Conservation (phyloP, 2,329 filamentous ascomycete species). For the Ophiocordyceps australis region DNA sequence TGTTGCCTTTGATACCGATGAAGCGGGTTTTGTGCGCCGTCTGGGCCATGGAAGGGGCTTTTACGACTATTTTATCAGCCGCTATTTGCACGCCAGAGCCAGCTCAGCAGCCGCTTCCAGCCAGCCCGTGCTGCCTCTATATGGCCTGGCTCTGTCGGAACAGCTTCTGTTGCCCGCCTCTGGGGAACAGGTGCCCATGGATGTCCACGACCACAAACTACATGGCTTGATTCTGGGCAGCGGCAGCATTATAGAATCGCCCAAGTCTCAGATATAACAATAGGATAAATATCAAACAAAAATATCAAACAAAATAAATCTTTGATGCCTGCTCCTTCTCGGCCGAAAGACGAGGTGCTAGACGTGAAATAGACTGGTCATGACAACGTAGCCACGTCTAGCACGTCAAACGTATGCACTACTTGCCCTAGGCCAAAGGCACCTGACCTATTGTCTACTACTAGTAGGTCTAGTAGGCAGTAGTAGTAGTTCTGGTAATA, state of each 20-base stretch:
- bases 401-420: too few species aligned
- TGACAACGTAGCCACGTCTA: too few species aligned
- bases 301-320: too few species aligned
- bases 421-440: too few species aligned
- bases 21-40: constrained; percentile 41
- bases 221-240: constrained; percentile 61
- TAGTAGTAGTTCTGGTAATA: too few species aligned
- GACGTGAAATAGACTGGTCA: too few species aligned
- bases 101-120: constrained; percentile 13
- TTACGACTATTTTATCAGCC: constrained; percentile 83
- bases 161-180: constrained; percentile 50
- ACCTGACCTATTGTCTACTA: too few species aligned
- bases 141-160: constrained; percentile 71
- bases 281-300: too few species aligned
- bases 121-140: constrained; percentile 27
- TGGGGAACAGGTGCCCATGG: constrained; percentile 52
- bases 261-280: too few species aligned
- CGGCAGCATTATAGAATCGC: constrained; percentile 32
- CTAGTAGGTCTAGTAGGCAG: too few species aligned
- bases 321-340: too few species aligned
- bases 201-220: constrained; percentile 59
- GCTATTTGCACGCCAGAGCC: constrained; percentile 36
- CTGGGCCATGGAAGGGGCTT: constrained; percentile 92
- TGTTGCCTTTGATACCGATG: constrained; percentile 65
- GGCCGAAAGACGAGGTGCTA: too few species aligned